Percentiles rank a stretch among this genome's conserved stretches.
Evolutionary conservation across 129 eudicot species (phyloP).

Genomic region (Dittrichia graveolens): DNA sequence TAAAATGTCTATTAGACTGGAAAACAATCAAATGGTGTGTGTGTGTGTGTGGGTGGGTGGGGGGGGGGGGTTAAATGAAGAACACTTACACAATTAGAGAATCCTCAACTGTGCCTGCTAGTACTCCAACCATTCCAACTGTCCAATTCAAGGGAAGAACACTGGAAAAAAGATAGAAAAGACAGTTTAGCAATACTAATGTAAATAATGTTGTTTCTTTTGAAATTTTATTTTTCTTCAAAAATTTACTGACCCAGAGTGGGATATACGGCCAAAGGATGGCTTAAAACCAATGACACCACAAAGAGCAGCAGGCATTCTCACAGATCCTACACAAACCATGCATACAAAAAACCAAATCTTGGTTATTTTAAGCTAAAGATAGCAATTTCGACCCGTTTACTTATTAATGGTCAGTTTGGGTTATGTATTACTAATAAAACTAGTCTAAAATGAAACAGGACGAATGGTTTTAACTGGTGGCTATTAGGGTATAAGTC

Average conservation of each 20-base stretch:
- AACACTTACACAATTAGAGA: constrained; percentile 71
- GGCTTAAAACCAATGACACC: constrained; percentile 95
- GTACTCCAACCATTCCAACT: constrained; percentile 93
- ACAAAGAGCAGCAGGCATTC: constrained; percentile 98
- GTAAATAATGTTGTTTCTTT: background rate
- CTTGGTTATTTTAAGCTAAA: background rate
- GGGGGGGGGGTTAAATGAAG: background rate
- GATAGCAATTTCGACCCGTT: background rate
- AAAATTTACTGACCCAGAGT: constrained; percentile 59
- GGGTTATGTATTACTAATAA: background rate
- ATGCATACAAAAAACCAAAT: constrained; percentile 16
- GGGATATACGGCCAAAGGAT: constrained; percentile 81
- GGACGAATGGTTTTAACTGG: constrained; percentile 1
- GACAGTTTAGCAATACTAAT: background rate
- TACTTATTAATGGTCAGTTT: background rate
- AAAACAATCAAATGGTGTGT: background rate
- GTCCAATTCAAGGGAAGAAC: constrained; percentile 97
- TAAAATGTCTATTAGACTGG: background rate
- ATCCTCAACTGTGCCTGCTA: constrained; percentile 95
- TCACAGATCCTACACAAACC: constrained; percentile 73
- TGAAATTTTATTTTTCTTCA: background rate
- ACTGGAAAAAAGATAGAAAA: constrained; percentile 38
- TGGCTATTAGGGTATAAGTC: constrained; percentile 4
- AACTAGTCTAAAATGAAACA: background rate
- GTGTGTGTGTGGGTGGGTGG: too few relatives aligned